phyloP scores from a whole-genome alignment of 371 early-diverging fungal genomes.

The Saksenaea oblongispora region DNA sequence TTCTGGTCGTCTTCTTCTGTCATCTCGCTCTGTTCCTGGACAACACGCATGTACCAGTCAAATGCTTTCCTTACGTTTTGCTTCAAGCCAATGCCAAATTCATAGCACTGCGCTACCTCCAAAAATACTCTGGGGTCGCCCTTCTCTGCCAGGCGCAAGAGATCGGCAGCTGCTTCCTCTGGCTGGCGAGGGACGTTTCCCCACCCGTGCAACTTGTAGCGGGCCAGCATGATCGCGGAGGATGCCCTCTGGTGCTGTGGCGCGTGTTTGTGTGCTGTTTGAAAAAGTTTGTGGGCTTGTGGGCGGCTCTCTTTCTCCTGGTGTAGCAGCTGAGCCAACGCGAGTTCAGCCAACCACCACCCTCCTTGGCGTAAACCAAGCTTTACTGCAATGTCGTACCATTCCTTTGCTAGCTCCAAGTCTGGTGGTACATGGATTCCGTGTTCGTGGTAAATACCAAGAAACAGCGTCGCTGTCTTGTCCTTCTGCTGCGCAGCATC shows the following conservation, averaged over 20 bases:
- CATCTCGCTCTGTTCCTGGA: conserved; percentile 1
- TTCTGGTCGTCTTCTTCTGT: conserved; percentile 6
- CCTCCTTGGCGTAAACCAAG: conserved; percentile 7
- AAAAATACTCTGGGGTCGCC: conserved; percentile 35
- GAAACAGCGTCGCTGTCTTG: conserved; percentile 23
- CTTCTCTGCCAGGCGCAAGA: conserved; percentile 31
- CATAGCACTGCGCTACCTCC: conserved; percentile 69
- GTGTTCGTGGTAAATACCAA: conserved; percentile 48
- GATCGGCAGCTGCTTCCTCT: conserved; percentile 22
- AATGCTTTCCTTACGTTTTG: conserved; percentile 69
- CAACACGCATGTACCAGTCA: conserved; percentile 69
- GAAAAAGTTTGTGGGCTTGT: conserved; percentile 28
- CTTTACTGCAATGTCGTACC: conserved; percentile 35
- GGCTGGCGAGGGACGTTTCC: conserved; percentile 17
- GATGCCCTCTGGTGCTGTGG: conserved; percentile 18
- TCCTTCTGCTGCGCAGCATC: conserved; percentile 33
- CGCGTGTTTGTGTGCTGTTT: conserved; percentile 12
- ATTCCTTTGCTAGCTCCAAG: conserved; percentile 31
- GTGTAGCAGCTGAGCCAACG: conserved; percentile 41
- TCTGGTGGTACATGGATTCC: conserved; percentile 46
- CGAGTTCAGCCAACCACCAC: conserved; percentile 45
- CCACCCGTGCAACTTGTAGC: conserved; percentile 11
- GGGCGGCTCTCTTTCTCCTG: conserved; percentile 19
- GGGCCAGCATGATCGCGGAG: conserved; percentile 19
- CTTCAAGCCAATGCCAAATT: conserved; percentile 78